Percentiles rank a stretch among this genome's conserved stretches.
Conservation (phyloP, 139 green algal genomes). For the Auxenochlorella pyrenoidosa region DNA sequence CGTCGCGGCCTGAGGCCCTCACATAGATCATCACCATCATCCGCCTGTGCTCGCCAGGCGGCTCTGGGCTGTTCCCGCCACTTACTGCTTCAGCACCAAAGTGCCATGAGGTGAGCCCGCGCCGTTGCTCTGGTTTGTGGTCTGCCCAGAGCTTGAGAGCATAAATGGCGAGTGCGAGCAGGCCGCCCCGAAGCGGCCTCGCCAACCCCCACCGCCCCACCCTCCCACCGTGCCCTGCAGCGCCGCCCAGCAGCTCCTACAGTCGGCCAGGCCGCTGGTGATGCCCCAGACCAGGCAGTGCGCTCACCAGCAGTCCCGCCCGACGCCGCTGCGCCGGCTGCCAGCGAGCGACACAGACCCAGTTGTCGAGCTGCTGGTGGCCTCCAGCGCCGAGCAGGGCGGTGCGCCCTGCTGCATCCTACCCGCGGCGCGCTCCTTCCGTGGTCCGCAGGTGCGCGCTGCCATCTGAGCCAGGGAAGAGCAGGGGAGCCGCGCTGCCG, state of each 20-base stretch:
- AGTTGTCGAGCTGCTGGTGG: conserved; percentile 1
- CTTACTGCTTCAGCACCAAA: no score
- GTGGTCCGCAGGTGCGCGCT: neutral
- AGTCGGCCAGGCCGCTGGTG: neutral
- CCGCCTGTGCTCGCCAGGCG: no score
- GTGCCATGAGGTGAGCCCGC: no score
- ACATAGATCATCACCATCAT: no score
- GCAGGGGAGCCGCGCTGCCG: neutral
- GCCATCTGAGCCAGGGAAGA: neutral
- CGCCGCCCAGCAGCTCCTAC: neutral
- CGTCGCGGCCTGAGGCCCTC: no score
- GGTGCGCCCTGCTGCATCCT: conserved; percentile 28
- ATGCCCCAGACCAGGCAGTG: neutral
- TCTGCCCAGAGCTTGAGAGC: no score
- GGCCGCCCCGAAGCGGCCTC: no score
- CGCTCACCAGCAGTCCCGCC: neutral
- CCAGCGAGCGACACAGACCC: neutral
- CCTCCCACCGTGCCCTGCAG: neutral
- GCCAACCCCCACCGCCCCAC: no score
- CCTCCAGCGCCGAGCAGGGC: neutral
- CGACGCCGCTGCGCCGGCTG: conserved; percentile 7
- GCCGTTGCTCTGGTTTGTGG: no score
- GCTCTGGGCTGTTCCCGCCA: no score
- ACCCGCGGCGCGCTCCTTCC: neutral
- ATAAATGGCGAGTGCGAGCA: no score